These are phyloP conservation scores for Spizellomyces sp. DNA, from an alignment of 192 early-diverging fungal species.

Conservation along the genomic window DNA sequence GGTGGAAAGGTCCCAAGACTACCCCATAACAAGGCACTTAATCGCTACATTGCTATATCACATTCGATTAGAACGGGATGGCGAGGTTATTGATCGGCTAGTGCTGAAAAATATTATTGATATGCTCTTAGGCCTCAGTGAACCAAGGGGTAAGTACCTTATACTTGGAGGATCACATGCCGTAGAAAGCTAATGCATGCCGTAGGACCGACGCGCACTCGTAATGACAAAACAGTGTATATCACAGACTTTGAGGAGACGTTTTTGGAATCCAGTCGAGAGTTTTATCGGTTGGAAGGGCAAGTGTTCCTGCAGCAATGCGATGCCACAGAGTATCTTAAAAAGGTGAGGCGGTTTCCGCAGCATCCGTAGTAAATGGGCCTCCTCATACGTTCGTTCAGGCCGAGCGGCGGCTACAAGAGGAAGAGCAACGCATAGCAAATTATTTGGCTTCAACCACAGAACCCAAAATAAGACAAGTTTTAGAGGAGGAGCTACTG, in stretches of 20 bases:
- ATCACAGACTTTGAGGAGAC: conserved; percentile 72
- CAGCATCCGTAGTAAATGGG: background rate
- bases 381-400: conserved; percentile 24
- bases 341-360: conserved; percentile 16
- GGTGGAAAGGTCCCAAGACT: conserved; percentile 30
- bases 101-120: conserved; percentile 63
- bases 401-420: conserved; percentile 69
- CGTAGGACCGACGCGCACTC: background rate
- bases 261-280: conserved; percentile 71
- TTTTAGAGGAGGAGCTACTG: conserved; percentile 72
- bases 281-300: conserved; percentile 79
- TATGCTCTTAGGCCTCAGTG: conserved; percentile 56
- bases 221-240: conserved; percentile 55
- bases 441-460: conserved; percentile 72
- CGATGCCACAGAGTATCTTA: conserved; percentile 76
- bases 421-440: conserved; percentile 69
- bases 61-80: conserved; percentile 73
- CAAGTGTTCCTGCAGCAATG: conserved; percentile 58
- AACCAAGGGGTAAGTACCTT: conserved; percentile 24
- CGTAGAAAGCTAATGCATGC: background rate
- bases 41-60: conserved; percentile 65
- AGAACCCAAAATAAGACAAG: conserved; percentile 60
- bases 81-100: conserved; percentile 63
- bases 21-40: conserved; percentile 49
- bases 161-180: background rate